phyloP scores from a whole-genome alignment of 805 yeast genomes.

The Candida boleticola region DNA sequence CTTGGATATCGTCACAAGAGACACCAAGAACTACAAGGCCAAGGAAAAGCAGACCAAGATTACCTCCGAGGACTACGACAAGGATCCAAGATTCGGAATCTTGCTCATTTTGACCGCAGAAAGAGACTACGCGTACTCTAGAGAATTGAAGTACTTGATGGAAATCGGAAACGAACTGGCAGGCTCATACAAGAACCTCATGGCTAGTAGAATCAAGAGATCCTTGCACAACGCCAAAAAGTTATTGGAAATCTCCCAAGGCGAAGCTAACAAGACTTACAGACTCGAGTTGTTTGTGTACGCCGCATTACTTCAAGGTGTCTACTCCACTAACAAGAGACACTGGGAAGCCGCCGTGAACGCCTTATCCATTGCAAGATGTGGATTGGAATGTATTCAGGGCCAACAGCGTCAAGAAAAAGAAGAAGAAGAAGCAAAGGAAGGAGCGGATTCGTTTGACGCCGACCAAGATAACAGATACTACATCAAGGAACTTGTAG shows the following conservation, averaged over 20 bases:
- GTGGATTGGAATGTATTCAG: constrained; percentile 53
- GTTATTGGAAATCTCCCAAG: constrained; percentile 33
- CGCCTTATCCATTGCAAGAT: constrained; percentile 58
- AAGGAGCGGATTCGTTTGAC: constrained; percentile 25
- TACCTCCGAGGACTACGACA: constrained; percentile 46
- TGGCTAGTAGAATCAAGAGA: constrained; percentile 66
- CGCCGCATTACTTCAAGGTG: constrained; percentile 52
- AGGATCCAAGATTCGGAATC: constrained; percentile 52
- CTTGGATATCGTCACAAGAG: constrained; percentile 59
- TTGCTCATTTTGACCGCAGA: constrained; percentile 70
- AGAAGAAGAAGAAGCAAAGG: constrained; percentile 18
- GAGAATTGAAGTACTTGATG: constrained; percentile 55
- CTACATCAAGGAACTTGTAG: constrained; percentile 54
- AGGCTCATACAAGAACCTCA: constrained; percentile 43
- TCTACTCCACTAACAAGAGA: constrained; percentile 48
- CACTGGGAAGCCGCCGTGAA: constrained; percentile 55
- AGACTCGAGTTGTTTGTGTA: constrained; percentile 33
- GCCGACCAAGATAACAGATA: constrained; percentile 25
- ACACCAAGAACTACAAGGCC: constrained; percentile 58
- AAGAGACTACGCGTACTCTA: constrained; percentile 68
- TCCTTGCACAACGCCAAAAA: constrained; percentile 46
- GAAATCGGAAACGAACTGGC: constrained; percentile 51
- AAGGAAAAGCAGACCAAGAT: constrained; percentile 49
- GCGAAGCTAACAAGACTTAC: constrained; percentile 34
- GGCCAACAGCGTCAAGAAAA: constrained; percentile 9